Conservation (phyloP, 2,329 filamentous ascomycete genomes). For the Monilinia polystroma region DNA sequence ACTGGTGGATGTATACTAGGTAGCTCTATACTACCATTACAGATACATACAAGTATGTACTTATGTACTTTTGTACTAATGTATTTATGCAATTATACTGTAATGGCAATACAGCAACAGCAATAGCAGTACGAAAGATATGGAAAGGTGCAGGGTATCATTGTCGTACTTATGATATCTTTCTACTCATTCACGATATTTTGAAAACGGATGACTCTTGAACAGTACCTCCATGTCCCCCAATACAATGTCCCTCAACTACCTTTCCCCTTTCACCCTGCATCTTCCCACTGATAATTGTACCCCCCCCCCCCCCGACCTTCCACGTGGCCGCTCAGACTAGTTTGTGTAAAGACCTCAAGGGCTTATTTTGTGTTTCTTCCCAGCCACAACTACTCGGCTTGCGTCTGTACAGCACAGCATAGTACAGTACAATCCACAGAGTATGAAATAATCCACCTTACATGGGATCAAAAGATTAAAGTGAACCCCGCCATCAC, state of each 20-base stretch:
- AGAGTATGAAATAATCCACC: background rate
- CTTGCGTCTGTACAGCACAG: background rate
- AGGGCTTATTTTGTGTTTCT: slow-evolving; percentile 4
- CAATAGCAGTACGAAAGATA: background rate
- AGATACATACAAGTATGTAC: background rate
- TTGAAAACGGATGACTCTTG: slow-evolving; percentile 1
- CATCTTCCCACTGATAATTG: slow-evolving; percentile 6
- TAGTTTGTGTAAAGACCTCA: slow-evolving; percentile 2
- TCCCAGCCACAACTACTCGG: background rate
- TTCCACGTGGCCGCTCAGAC: slow-evolving; percentile 23
- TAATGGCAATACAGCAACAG: background rate
- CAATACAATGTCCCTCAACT: background rate
- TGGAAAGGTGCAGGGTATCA: slow-evolving; percentile 20
- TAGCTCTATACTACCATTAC: background rate
- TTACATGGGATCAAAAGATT: slow-evolving; percentile 10
- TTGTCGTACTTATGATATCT: background rate
- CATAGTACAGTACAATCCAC: background rate
- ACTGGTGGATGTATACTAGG: background rate
- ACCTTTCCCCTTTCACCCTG: slow-evolving; percentile 11
- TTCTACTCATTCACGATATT: background rate
- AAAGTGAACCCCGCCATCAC: slow-evolving; percentile 5
- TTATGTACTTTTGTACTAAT: background rate
- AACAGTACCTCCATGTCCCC: slow-evolving; percentile 9
- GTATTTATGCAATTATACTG: background rate
- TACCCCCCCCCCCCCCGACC: slow-evolving; percentile 15